Base-by-base conservation (phyloP, 768 basidiomycete species). In the Leucosporidium yakuticum region DNA sequence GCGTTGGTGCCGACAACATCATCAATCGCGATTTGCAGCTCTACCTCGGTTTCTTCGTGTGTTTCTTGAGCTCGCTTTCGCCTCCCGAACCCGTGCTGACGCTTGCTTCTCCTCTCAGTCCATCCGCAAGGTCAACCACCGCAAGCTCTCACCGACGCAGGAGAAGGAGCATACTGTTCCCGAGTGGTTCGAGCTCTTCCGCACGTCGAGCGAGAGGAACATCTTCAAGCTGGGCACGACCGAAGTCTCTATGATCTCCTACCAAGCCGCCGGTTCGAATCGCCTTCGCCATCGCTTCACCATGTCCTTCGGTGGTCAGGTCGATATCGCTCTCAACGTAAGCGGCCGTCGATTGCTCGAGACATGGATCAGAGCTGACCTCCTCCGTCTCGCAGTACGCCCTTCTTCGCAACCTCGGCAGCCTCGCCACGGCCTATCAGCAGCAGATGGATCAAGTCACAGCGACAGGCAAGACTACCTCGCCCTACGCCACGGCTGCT, bases 401-500 rank as follows among this genome's bases (percentile, higher is more conserved):
- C 59, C 59, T 66, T 4, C 25, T 66, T 5, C 58, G 65, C 32
- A 67, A 57, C 23, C 55, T 67, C n/a, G 32, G 36, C 19, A 62
- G 60, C 0, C 63, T 69, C 49, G 55, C 64, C 20, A 56, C 51
- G 14, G 48, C 61, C 7, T 65, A 67, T 25, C 51, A 63, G 48
- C 57, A 63, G 49, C 60, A 51, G 61, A 63, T 64, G 51, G 44
- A 62, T 58, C 64, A 55, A 44, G 65, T 53, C 27, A 67, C 63
- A 29, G 25, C 49, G 60, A n/a, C 60, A 15, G 11, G 23, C 8
- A 32, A 19, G 49, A 23, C 34, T 88, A 88, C 88, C 88, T 77
- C 88, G 88, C 4, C 89, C 89, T 15, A 31, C 59, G 59, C 21
- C 39, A 47, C 29, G 20, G n/a, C 31, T n/a, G 31, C 25, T 19